Evolutionary conservation across 768 basidiomycete species (phyloP).

Genomic region (Termitomyces sp.): DNA sequence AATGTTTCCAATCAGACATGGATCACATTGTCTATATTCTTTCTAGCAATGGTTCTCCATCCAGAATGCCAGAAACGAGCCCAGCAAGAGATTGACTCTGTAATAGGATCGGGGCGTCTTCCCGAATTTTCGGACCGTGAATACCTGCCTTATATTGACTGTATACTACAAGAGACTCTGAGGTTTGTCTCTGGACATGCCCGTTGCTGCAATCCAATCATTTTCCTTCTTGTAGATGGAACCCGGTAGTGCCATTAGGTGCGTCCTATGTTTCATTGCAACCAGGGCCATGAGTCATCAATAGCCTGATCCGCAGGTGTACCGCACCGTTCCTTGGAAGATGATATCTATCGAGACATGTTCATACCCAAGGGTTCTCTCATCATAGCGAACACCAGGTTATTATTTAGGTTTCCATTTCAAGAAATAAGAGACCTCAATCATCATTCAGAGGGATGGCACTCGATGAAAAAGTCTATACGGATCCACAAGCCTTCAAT

Average conservation of each 20-base stretch:
- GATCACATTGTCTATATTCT: constrained; percentile 11
- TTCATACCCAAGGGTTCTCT: neutral
- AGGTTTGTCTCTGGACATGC: neutral
- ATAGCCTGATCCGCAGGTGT: neutral
- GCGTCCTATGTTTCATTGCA: neutral
- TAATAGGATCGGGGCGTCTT: constrained; percentile 19
- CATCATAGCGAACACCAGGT: constrained; percentile 6
- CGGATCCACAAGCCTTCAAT: constrained; percentile 1
- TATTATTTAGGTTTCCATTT: too few relatives aligned
- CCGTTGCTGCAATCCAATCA: neutral
- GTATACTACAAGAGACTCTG: constrained; percentile 9
- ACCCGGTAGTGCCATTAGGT: neutral
- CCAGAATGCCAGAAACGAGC: neutral
- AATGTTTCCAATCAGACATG: neutral
- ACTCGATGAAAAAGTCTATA: constrained; percentile 3
- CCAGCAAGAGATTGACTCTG: constrained; percentile 24
- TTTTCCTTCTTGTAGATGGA: neutral
- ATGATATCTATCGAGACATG: neutral
- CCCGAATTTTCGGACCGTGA: constrained; percentile 18
- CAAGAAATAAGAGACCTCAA: neutral
- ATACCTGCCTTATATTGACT: neutral
- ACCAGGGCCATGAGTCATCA: neutral
- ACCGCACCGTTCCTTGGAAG: constrained; percentile 7
- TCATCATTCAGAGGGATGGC: constrained; percentile 5
- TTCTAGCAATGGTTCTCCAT: constrained; percentile 22